Base-by-base conservation (phyloP, 495 filamentous ascomycete species). In the Aspergillus saccharolyticus region DNA sequence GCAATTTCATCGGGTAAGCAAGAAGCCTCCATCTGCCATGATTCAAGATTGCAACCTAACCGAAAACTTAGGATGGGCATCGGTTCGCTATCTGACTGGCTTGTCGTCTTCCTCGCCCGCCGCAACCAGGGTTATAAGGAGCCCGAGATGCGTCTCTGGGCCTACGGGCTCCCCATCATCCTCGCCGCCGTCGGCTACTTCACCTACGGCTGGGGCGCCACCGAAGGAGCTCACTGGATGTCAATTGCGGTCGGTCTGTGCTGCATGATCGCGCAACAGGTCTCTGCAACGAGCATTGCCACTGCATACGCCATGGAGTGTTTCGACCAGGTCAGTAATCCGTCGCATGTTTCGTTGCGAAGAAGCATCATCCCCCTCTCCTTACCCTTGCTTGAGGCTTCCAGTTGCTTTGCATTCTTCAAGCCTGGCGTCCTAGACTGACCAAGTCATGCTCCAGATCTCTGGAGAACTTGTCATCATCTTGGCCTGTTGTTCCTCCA, bases 271-370 rank as follows among this genome's bases (percentile, higher is more conserved):
- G 72, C 71, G 12, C 68, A 73, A 20, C 70, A 75, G 50, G 70
- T 75, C 9, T 66, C 65, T 16, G 63, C 70, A 0, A 70, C 69
- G 18, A 69, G 67, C 56, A 60, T 73, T 51, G 72, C 70, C n/a
- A 71, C 70, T 4, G 69, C 68, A 10, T 74, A 73, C 65, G 72
- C 70, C 1, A 71, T 74, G 66, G 72, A 74, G 46, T 73, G 67
- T 42, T 71, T 70, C 21, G 68, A 71, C 46, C 59, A 60, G 54
- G 68, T 70, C 46, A 46, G 66, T 30, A 4, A 10, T 30, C 4
- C 4, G 10, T 39, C 2, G 7, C 33, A 39, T 10, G 33, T 39
- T 9, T 5, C 30, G 15, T 3, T 25, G 5, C 20, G 6, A 18
- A 22, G 5, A 49, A 22, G 19, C 19, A 16, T 17, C 10, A 9